These are phyloP conservation scores for Melanogaster broomeanus DNA, from an alignment of 768 basidiomycete species.

Conservation along the genomic window DNA sequence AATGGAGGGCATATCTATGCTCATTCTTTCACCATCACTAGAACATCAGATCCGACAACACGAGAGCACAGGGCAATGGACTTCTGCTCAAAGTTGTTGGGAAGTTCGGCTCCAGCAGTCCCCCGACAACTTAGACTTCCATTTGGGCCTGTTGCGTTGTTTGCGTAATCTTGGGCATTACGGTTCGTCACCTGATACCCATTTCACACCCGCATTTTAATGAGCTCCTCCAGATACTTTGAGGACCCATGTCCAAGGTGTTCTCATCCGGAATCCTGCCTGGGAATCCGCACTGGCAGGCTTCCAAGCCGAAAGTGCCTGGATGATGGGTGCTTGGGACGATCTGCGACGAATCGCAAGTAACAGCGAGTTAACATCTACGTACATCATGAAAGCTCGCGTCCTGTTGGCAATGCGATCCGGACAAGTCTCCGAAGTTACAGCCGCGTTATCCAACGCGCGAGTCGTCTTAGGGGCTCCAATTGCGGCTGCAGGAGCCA, in stretches of 20 bases:
- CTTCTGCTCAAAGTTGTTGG: slow-evolving; percentile 99
- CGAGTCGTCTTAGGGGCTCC: slow-evolving; percentile 75
- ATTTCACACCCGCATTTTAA: slow-evolving; percentile 4
- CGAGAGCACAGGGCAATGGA: slow-evolving; percentile 96
- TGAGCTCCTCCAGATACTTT: slow-evolving; percentile 69
- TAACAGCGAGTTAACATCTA: slow-evolving; percentile 47
- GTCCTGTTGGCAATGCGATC: slow-evolving; percentile 79
- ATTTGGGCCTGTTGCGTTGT: slow-evolving; percentile 88
- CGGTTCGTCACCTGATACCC: slow-evolving; percentile 56
- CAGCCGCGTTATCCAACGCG: slow-evolving; percentile 58
- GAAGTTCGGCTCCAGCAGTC: slow-evolving; percentile 90
- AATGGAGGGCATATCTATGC: slow-evolving; percentile 94
- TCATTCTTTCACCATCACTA: slow-evolving; percentile 85
- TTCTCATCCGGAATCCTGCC: slow-evolving; percentile 79
- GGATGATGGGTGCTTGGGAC: slow-evolving; percentile 95
- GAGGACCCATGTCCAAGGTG: slow-evolving; percentile 90
- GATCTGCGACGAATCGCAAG: slow-evolving; percentile 68
- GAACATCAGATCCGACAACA: slow-evolving; percentile 98
- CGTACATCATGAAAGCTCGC: slow-evolving; percentile 74
- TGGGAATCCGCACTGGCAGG: slow-evolving; percentile 79
- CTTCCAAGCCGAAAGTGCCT: slow-evolving; percentile 91
- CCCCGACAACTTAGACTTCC: slow-evolving; percentile 86
- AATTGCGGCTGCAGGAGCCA: slow-evolving; percentile 77
- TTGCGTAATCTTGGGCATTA: slow-evolving; percentile 95
- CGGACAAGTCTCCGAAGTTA: slow-evolving; percentile 47